Conservation (phyloP, 2,329 filamentous ascomycete species). For the Botrytis sinoallii region DNA sequence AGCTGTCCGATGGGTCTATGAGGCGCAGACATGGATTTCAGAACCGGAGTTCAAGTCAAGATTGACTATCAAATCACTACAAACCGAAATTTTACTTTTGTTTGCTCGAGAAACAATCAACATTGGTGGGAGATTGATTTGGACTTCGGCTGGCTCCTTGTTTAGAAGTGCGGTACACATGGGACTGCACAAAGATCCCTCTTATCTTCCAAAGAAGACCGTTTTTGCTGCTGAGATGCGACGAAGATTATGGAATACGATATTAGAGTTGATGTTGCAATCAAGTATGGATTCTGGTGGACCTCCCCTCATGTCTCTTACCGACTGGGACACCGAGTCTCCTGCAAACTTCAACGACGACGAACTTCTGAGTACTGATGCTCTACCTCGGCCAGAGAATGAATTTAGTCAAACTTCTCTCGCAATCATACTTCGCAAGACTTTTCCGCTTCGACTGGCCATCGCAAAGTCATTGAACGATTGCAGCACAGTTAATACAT, state of each 20-base stretch:
- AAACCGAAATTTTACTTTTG: constrained; percentile 46
- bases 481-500: constrained; percentile 40
- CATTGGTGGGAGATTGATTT: constrained; percentile 47
- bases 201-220: constrained; percentile 38
- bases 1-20: constrained; percentile 56
- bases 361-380: constrained; percentile 40
- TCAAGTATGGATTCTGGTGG: constrained; percentile 47
- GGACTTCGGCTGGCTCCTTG: constrained; percentile 46
- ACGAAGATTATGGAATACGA: constrained; percentile 51
- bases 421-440: constrained; percentile 44
- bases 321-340: constrained; percentile 49
- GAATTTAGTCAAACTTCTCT: constrained; percentile 44
- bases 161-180: constrained; percentile 48
- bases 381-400: constrained; percentile 37
- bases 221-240: constrained; percentile 46
- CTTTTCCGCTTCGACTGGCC: constrained; percentile 44
- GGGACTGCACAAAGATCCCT: constrained; percentile 51
- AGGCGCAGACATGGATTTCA: constrained; percentile 54
- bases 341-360: constrained; percentile 52
- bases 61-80: constrained; percentile 50
- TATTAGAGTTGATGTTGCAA: constrained; percentile 48
- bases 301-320: constrained; percentile 42
- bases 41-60: constrained; percentile 52
- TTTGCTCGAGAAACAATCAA: constrained; percentile 43
- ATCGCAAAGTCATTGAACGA: constrained; percentile 46